Base-by-base conservation (phyloP, 129 eudicot genomes). In the Lactuca saligna region DNA sequence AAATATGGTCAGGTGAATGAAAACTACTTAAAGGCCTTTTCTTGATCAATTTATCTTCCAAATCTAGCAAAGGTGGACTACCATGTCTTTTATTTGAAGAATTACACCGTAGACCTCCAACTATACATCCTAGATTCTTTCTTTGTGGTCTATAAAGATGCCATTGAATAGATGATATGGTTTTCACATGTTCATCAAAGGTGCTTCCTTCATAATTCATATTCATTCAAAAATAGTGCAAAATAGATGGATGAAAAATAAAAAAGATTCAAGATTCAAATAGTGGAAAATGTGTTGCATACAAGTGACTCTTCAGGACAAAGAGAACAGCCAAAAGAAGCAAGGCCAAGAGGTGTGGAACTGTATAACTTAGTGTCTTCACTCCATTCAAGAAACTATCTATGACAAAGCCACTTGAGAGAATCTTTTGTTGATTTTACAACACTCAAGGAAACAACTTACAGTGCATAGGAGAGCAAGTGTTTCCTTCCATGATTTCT, bases 221-320 rank as follows among this genome's bases (percentile, higher is more conserved):
- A n/a, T n/a, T n/a, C n/a, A 82, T 61, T 56, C 69, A 66, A 11
- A 77, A 42, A 59, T 57, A 17, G 70, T 6, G 3, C 14, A 10
- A 44, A 44, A 44, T 9, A 0, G 3, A 44, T 44, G 1, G 11
- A 44, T 44, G 0, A 1, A 0, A 41, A 7, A 44, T n/a, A 1
- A 44, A 11, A 58, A 53, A 41, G 37, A 57, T 7, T 49, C 71
- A 31, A 66, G 4, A 17, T 41, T 25, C 61, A 61, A n/a, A 25
- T 17, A 53, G 20, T 67, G 17, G 2, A 70, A 75, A 76, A 70
- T 16, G 66, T 72, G n/a, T n/a, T n/a, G n/a, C n/a, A 66, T 83
- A 94, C 99, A 54, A 94, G 88, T 73, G 99, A 94, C 66, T 94
- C 99, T 75, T 94, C 99, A 12, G 99, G 99, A 35, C 85, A 81